Evolutionary conservation across 176 grass and related monocot genomes (phyloP).

Genomic region (Oryza glaberrima): DNA sequence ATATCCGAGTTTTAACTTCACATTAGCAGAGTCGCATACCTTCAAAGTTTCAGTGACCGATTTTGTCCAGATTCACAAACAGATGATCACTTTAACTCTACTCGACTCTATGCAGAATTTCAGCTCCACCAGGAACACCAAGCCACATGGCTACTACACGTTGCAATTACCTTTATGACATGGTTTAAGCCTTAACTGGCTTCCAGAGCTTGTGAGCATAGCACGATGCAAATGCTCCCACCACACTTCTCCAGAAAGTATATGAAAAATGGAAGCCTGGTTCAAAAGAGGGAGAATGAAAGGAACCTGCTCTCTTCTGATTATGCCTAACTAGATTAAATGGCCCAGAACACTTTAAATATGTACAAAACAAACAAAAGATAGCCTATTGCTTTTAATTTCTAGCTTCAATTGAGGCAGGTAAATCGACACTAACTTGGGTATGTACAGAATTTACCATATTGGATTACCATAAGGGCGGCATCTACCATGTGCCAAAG

Average conservation of each 20-base stretch:
- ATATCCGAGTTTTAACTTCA: not conserved
- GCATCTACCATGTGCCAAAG: slow-evolving; percentile 81
- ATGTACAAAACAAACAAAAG: slow-evolving; percentile 37
- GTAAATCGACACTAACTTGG: slow-evolving; percentile 33
- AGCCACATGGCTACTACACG: not conserved
- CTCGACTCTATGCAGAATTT: not conserved
- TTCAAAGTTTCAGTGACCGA: not conserved
- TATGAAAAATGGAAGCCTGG: not conserved
- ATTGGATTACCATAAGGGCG: slow-evolving; percentile 16
- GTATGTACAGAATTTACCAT: slow-evolving; percentile 58
- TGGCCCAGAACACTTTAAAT: slow-evolving; percentile 11
- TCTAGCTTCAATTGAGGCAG: slow-evolving; percentile 43
- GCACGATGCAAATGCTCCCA: not conserved
- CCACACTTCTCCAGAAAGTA: slow-evolving; percentile 1
- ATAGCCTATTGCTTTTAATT: slow-evolving; percentile 41
- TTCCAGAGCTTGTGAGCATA: not conserved
- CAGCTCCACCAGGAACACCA: not conserved
- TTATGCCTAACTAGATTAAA: slow-evolving; percentile 47
- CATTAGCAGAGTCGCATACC: not conserved
- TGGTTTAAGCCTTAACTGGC: not conserved
- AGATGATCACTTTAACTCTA: not conserved
- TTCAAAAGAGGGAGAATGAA: not conserved
- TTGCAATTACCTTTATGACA: slow-evolving; percentile 7
- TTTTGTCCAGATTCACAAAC: not conserved
- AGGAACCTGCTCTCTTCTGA: slow-evolving; percentile 41